Base-by-base conservation (phyloP, 306 rosid species). In the Sicyos edulis region DNA sequence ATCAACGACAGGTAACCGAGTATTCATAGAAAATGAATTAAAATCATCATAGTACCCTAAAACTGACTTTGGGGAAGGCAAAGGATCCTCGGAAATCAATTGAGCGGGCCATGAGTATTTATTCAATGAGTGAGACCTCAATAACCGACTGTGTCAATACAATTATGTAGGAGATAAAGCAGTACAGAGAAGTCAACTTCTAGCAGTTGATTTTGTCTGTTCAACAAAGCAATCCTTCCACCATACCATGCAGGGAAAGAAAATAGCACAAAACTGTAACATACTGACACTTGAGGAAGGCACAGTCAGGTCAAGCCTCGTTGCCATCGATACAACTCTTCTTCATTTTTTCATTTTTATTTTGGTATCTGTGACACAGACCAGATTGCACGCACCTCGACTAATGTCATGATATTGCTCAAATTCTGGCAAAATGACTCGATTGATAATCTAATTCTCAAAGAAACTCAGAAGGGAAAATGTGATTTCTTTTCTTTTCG, bases 161-260 rank as follows among this genome's bases (percentile, higher is more conserved):
- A 37, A n/a, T n/a, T 32, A 56, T 56, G n/a, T 14, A 44, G 19
- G 47, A 19, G 32, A 44, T 40, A 42, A 5, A 42, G 13, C 54
- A 65, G 71, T 9, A 21, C 20, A 67, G 40, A 45, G 72, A 67
- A 7, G 56, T 44, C 72, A 45, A 20, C 72, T 54, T 42, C 72
- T 49, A 47, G 52, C 52, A 8, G 52, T 3, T 1, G 29, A 47
- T 47, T 0, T 13, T 47, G 15, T 40, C 52, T 47, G 12, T 47
- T 47, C 52, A 47, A 47, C 52, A 47, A 47, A 47, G 52, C 15
- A 47, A 47, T 47, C 52, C 15, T 47, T 47, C 52, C 52, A 10
- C 15, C 52, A 47, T 47, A 15, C 52, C 52, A 47, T 47, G 52
- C 15, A 13, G 14, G 14, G 52, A 47, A 47, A 47, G 52, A 47